These are phyloP conservation scores for Crithidia brevicula DNA, from an alignment of 208 protist species.

Conservation along the genomic window DNA sequence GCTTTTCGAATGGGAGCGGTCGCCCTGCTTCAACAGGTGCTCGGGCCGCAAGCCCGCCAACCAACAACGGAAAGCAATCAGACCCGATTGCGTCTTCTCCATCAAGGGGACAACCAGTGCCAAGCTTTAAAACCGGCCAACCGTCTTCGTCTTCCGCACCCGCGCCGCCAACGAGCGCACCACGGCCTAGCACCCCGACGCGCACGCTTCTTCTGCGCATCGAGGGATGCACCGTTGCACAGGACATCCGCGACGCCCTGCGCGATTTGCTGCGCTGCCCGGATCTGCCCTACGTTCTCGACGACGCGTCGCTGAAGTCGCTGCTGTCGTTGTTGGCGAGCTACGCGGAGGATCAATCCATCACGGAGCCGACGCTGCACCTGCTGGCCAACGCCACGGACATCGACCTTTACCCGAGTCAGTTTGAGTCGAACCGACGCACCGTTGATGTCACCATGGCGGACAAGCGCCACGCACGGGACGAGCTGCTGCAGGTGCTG, in stretches of 20 bases:
- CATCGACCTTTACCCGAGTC: conserved; percentile 46
- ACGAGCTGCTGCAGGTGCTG: conserved; percentile 57
- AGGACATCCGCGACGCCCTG: conserved; percentile 82
- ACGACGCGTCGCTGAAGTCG: conserved; percentile 41
- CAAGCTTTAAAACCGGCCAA: too few species aligned
- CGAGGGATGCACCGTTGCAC: conserved; percentile 75
- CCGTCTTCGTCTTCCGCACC: neutral
- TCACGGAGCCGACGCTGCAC: conserved; percentile 40
- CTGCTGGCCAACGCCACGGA: conserved; percentile 64
- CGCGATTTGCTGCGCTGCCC: conserved; percentile 48
- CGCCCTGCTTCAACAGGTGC: neutral
- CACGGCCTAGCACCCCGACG: conserved; percentile 33
- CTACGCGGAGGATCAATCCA: conserved; percentile 37
- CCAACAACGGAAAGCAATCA: too few species aligned
- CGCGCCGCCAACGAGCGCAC: neutral
- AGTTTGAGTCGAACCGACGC: conserved; percentile 22
- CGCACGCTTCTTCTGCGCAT: conserved; percentile 75
- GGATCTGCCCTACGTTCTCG: conserved; percentile 66
- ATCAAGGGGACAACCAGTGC: too few species aligned
- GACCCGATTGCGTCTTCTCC: neutral
- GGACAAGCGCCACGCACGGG: conserved; percentile 52
- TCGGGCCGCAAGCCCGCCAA: too few species aligned
- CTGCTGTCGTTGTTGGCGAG: conserved; percentile 47
- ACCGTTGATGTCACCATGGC: conserved; percentile 21
- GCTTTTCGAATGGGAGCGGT: neutral